phyloP scores from a whole-genome alignment of 106 monocot species.

The Allium cepa region DNA sequence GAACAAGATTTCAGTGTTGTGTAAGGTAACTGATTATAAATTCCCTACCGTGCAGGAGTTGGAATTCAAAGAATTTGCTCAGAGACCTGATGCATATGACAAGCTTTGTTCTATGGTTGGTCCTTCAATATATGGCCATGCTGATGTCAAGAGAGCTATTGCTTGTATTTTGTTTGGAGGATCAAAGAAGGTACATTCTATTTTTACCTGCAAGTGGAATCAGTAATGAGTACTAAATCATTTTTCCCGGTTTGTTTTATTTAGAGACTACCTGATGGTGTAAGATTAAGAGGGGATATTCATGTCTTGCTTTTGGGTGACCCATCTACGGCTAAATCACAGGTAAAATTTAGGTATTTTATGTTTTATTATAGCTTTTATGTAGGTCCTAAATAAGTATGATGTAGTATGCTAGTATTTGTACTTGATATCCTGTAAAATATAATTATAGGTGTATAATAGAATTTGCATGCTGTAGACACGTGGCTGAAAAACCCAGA shows the following conservation, averaged over 20 bases:
- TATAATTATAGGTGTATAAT: too few relatives aligned
- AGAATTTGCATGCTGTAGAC: too few relatives aligned
- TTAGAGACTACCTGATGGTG: constrained; percentile 90
- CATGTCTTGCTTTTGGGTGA: constrained; percentile 92
- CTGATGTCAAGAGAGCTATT: constrained; percentile 91
- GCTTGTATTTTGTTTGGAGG: constrained; percentile 95
- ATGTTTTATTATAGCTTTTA: too few relatives aligned
- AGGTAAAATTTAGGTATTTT: constrained; percentile 30
- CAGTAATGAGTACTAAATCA: too few relatives aligned
- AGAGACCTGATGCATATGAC: constrained; percentile 82
- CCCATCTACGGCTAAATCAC: constrained; percentile 99
- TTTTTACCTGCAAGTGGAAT: too few relatives aligned
- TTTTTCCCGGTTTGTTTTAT: neutral
- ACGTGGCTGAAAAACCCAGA: too few relatives aligned
- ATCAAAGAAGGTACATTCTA: constrained; percentile 69
- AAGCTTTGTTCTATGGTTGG: constrained; percentile 83
- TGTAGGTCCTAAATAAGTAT: too few relatives aligned
- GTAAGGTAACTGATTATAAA: neutral
- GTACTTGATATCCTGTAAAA: too few relatives aligned
- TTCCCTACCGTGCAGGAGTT: constrained; percentile 34
- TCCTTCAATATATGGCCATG: constrained; percentile 95
- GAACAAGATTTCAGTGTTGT: neutral
- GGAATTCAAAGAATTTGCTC: constrained; percentile 93
- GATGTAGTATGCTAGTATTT: too few relatives aligned
- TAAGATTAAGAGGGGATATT: constrained; percentile 89